Evolutionary conservation across 148 eudicot genomes (phyloP).

Genomic region (Vaccinium darrowii): DNA sequence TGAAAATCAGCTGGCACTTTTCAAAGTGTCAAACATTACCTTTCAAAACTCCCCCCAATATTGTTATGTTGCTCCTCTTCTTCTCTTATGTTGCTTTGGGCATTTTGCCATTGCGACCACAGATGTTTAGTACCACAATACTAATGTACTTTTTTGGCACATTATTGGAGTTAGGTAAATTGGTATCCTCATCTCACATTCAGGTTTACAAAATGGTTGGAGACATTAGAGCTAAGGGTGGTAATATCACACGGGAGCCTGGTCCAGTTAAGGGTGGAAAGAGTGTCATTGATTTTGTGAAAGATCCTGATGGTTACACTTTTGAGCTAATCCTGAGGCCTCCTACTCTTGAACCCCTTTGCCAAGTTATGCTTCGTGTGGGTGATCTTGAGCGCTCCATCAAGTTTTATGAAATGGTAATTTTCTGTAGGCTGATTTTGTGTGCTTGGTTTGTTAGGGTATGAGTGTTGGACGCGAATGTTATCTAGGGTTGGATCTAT

Average conservation of each 20-base stretch:
- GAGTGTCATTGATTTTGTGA: conserved; percentile 75
- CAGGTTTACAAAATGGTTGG: conserved; percentile 87
- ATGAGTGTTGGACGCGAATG: not conserved
- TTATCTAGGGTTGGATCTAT: not conserved
- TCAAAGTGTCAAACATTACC: not conserved
- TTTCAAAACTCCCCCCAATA: not conserved
- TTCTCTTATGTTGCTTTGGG: conserved; percentile 41
- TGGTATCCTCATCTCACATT: not conserved
- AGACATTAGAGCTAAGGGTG: conserved; percentile 68
- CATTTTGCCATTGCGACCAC: conserved; percentile 90
- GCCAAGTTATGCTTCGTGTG: conserved; percentile 97
- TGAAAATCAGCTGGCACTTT: not conserved
- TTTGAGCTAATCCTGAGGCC: conserved; percentile 81
- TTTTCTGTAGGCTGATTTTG: not conserved
- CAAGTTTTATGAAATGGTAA: conserved; percentile 26
- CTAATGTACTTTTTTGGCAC: not conserved
- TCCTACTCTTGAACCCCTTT: conserved; percentile 87
- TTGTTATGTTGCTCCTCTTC: not conserved
- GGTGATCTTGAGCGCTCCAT: conserved; percentile 93
- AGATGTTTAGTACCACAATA: conserved; percentile 58
- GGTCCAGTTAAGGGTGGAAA: conserved; percentile 96
- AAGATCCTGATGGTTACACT: conserved; percentile 94
- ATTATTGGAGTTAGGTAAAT: not conserved
- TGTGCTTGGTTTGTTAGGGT: not conserved
- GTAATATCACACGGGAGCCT: conserved; percentile 76